Base-by-base conservation (phyloP, 192 early-diverging fungal genomes). In the Backusella sp. region DNA sequence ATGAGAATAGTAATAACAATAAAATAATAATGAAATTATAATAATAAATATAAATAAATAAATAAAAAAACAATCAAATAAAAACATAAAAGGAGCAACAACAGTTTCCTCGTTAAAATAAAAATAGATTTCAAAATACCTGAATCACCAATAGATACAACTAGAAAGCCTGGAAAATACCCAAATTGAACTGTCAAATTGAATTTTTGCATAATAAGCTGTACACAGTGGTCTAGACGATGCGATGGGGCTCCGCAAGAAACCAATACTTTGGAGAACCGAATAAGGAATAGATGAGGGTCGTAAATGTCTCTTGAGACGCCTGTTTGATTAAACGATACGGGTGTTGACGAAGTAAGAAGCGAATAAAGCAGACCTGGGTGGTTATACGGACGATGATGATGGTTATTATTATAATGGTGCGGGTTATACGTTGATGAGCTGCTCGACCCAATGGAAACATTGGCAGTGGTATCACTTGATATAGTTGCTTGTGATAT, bases 161-260 rank as follows among this genome's bases (percentile, higher is more conserved):
- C 44, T 15, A 76, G n/a, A 34, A 76, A 76, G 9, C 74, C 74
- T 37, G 74, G 74, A 69, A 76, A 76, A 36, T 76, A 76, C 19
- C 74, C 74, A 69, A 76, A 53, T 35, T 76, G 74, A 17, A 49
- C 74, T 59, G 34, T 49, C 19, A 76, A 17, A 15, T 53, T 49
- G 8, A 68, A 56, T 28, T 76, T 76, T 17, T 70, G 30, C 26
- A 53, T 26, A 37, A 76, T 30, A 26, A 69, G 35, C 19, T 76
- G 74, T 15, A 52, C 44, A n/a, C 74, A 76, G 53, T 76, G 67
- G 26, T 76, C 74, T 14, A 76, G 32, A 9, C 74, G 74, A 76
- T 76, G 74, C 19, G 67, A 76, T 8, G 74, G 74, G 4, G 74
- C 74, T 32, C 74, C 74, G 6, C 34, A 52, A 12, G 41, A 35